Evolutionary conservation across 2,329 filamentous ascomycete species (phyloP), one percentile per base, ranked within the genome.

Genomic region (Drechmeria coniospora): DNA sequence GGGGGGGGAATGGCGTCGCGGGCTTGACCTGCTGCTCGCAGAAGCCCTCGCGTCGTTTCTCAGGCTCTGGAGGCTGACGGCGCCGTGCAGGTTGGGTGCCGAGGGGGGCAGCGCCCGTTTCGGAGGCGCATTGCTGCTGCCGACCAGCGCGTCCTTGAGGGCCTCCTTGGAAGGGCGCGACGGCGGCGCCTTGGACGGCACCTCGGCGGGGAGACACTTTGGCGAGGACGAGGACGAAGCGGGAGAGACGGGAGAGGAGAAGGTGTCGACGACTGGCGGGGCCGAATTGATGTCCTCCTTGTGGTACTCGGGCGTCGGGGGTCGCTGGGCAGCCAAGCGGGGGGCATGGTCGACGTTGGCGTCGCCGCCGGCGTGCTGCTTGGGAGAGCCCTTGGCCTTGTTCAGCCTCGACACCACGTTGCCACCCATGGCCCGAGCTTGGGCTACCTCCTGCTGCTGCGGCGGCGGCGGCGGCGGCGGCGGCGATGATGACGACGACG

Each of bases 221-320:
- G 44, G 43, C 8, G 54, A 49, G 22, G 57, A 55, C 2, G 57
- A 52, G 4, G 60, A 63, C 4, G 58, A 52, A 8, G 54, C 56
- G 6, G 60, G 61, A 6, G 61, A 64, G 3, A 54, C 44, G 4
- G 61, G 60, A 3, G 59, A 59, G 15, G 53, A 44, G 25, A 56
- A 44, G 3, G 44, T 45, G 15, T 55, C 49, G 21, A 52, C 32
- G 6, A 48, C 40, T 3, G 52, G 46, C 10, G 49, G 50, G 33
- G 30, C 27, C 5, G 20, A 21, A 13, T 51, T 51, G 28, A 53
- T 42, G 31, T 64, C 59, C 23, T 56, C 50, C 13, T 53, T 51
- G 21, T 54, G 54, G 32, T 65, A 64, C 24, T 66, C 62, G 11
- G 63, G 61, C 2, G 61, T 65, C 1, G 62, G 62, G 8, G 59